phyloP scores from a whole-genome alignment of 352 stramenopile genomes.

The Lagenidium giganteum region DNA sequence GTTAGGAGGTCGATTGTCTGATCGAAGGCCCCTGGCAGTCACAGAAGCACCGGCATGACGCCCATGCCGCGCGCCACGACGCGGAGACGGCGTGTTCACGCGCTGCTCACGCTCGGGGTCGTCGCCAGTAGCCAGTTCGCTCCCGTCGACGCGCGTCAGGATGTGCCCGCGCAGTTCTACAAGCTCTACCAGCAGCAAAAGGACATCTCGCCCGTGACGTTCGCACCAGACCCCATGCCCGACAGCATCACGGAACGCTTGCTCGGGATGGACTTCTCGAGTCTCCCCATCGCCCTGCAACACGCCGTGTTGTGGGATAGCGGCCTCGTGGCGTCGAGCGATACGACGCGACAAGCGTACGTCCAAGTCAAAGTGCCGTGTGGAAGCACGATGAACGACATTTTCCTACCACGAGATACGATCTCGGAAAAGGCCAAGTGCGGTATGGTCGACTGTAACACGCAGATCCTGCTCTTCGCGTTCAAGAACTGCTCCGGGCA shows the following conservation, averaged over 20 bases:
- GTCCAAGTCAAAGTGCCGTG: slow-evolving; percentile 16
- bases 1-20: too few species aligned
- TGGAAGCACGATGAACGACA: slow-evolving; percentile 13
- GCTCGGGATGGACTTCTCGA: slow-evolving; percentile 1
- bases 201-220: neutral
- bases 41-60: too few species aligned
- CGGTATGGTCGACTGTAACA: slow-evolving; percentile 9
- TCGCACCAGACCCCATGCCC: slow-evolving; percentile 7
- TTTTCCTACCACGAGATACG: slow-evolving; percentile 12
- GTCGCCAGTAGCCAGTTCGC: too few species aligned
- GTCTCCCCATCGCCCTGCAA: slow-evolving; percentile 8
- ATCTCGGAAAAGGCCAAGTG: slow-evolving; percentile 10
- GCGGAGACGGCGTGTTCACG: too few species aligned
- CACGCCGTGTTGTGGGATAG: slow-evolving; percentile 16
- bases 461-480: slow-evolving; percentile 8
- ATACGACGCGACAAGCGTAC: slow-evolving; percentile 2
- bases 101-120: neutral
- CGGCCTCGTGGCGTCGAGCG: slow-evolving; percentile 10
- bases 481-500: slow-evolving; percentile 8
- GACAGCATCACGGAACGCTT: slow-evolving; percentile 6
- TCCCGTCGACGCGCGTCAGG: slow-evolving; percentile 4
- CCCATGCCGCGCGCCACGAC: too few species aligned
- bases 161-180: slow-evolving; percentile 16
- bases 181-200: slow-evolving; percentile 8
- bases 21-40: too few species aligned